Evolutionary conservation across 352 stramenopile genomes (phyloP), one percentile per base, ranked within the genome.

Genomic region (Globisporangium okanoganense): DNA sequence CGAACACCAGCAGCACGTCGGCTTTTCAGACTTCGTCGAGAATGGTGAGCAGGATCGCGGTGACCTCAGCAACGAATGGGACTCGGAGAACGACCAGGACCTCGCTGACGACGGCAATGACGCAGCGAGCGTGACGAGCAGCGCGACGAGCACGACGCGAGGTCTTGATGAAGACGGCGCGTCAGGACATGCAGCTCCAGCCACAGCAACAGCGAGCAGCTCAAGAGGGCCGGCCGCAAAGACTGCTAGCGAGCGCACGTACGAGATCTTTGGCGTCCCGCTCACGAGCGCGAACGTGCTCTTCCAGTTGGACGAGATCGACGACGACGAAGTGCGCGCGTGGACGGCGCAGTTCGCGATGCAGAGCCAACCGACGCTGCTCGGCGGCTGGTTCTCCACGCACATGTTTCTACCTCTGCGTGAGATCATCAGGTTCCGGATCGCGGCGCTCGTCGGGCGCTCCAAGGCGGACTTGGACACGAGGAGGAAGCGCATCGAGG

Each of bases 341-440:
- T 91, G 82, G 82, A 78, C 64, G 13, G 61, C 70, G 50, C 68
- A 78, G 38, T 91, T 91, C 27, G 20, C 67, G 20, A 67, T 71
- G 50, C 76, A 75, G 40, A 55, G 71, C 22, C 65, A 62, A 35
- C 80, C 84, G 20, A 80, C 80, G 31, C 64, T 94, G 14, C 71
- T 90, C 3, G 78, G 80, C 27, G 84, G 84, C 3, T 94, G 84
- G 84, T 94, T 84, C 69, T 78, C 84, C 20, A 82, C 80, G 33
- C 80, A 90, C 51, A 88, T 94, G 82, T 94, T 94, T 44, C 40
- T 88, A 52, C 76, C 78, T 8, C 61, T 94, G 44, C 84, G 84
- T 13, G 84, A 94, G 61, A 90, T 92, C 38, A 81, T 94, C 43
- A 76, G 82, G 16, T 70, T 80, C 58, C 84, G 82, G 33, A 92